Evolutionary conservation across 2,329 filamentous ascomycete species (phyloP).

Genomic region (Fusarium mundagurra): DNA sequence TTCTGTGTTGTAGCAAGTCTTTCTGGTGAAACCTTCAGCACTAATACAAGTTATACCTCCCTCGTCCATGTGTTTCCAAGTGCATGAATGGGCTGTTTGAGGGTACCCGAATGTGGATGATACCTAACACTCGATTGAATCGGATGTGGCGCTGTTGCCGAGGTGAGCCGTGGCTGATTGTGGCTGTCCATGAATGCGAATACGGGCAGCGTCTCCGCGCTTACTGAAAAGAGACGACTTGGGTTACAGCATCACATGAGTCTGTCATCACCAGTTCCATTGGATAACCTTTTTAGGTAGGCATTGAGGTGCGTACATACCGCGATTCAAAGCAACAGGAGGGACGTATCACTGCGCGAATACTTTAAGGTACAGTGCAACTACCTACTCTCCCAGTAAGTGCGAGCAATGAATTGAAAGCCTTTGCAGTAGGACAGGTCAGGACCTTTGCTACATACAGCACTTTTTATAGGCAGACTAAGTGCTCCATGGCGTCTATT

Average conservation of each 20-base stretch:
- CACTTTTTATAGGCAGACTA: not conserved
- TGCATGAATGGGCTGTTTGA: not conserved
- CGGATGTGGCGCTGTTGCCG: not conserved
- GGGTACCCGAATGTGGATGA: not conserved
- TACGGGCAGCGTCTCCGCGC: not conserved
- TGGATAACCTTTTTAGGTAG: conserved; percentile 14
- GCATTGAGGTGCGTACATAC: not conserved
- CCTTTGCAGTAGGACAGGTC: not conserved
- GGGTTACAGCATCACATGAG: conserved; percentile 31
- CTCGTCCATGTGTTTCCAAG: not conserved
- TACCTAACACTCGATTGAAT: not conserved
- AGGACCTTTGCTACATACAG: not conserved
- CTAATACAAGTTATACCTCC: not conserved
- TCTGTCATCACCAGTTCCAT: conserved; percentile 8
- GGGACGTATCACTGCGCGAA: not conserved
- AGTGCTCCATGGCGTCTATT: not conserved
- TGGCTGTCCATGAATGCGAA: not conserved
- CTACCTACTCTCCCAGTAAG: not conserved
- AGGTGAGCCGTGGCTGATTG: not conserved
- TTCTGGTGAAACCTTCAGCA: not conserved
- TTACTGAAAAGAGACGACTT: not conserved
- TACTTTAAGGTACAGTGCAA: not conserved
- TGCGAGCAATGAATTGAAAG: not conserved
- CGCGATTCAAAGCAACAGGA: not conserved
- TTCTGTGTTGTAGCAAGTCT: not conserved